Conservation (phyloP, 805 yeast species). For the Candida anglica region DNA sequence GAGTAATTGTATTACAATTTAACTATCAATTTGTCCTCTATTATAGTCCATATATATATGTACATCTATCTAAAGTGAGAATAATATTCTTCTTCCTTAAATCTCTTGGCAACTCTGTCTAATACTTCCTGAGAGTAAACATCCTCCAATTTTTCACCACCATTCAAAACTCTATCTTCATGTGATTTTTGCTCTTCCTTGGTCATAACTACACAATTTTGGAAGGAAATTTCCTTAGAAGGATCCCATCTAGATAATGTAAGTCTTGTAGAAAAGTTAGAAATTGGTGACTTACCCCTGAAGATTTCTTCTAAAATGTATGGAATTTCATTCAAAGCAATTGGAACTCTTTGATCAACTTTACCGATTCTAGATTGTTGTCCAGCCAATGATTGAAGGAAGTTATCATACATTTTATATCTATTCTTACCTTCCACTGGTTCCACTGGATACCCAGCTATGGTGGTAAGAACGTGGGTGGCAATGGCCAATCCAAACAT, state of each 20-base stretch:
- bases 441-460: slow-evolving; percentile 87
- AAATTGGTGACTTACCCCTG: slow-evolving; percentile 86
- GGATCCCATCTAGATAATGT: slow-evolving; percentile 87
- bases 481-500: slow-evolving; percentile 91
- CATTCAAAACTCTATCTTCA: slow-evolving; percentile 69
- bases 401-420: slow-evolving; percentile 77
- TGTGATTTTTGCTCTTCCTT: slow-evolving; percentile 81
- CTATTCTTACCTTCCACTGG: slow-evolving; percentile 90
- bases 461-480: slow-evolving; percentile 70
- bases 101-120: slow-evolving; percentile 55
- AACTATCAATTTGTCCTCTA: no score
- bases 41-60: no score
- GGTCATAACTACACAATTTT: slow-evolving; percentile 84
- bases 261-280: slow-evolving; percentile 76
- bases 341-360: slow-evolving; percentile 70
- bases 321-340: slow-evolving; percentile 67
- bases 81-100: slow-evolving; percentile 73
- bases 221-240: slow-evolving; percentile 54
- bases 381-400: slow-evolving; percentile 78
- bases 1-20: no score
- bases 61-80: slow-evolving; percentile 48
- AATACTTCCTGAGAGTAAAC: slow-evolving; percentile 63
- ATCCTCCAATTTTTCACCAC: slow-evolving; percentile 57
- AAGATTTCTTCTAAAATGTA: slow-evolving; percentile 89
- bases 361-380: slow-evolving; percentile 80